phyloP scores from a whole-genome alignment of 495 filamentous ascomycete genomes.

The Aspergillus bertholletiae region DNA sequence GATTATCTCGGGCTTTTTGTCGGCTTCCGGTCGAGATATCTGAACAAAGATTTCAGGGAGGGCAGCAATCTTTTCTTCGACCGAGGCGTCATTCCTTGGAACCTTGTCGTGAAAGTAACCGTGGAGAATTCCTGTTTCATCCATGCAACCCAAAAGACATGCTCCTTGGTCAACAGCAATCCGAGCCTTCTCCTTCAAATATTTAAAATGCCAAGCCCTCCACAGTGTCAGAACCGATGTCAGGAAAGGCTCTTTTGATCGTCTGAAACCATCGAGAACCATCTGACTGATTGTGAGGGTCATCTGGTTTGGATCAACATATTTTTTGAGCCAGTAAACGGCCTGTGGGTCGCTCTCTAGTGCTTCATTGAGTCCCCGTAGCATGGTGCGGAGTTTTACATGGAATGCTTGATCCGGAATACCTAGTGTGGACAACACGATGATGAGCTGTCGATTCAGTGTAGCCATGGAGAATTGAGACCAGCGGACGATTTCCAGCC shows the following conservation, averaged over 20 bases:
- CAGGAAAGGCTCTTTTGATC: constrained; percentile 72
- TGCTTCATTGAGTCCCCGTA: constrained; percentile 61
- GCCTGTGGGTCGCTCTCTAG: constrained; percentile 63
- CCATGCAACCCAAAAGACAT: constrained; percentile 83
- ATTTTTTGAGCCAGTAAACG: constrained; percentile 60
- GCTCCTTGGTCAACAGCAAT: constrained; percentile 80
- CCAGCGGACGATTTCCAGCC: constrained; percentile 79
- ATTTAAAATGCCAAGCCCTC: constrained; percentile 78
- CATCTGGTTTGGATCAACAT: constrained; percentile 82
- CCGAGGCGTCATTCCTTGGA: constrained; percentile 19
- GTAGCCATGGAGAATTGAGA: constrained; percentile 71
- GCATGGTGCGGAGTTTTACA: constrained; percentile 58
- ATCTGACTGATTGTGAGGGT: constrained; percentile 71
- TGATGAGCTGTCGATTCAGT: constrained; percentile 86
- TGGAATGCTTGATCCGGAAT: constrained; percentile 66
- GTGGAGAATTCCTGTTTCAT: constrained; percentile 73
- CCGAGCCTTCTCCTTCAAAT: constrained; percentile 88
- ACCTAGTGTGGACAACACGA: constrained; percentile 74
- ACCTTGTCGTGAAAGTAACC: constrained; percentile 54
- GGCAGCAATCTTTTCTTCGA: constrained; percentile 36
- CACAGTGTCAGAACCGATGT: constrained; percentile 70
- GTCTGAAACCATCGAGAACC: constrained; percentile 77
- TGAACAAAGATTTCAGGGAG: constrained; percentile 91
- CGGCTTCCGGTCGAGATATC: constrained; percentile 52
- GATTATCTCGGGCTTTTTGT: constrained; percentile 58